Base-by-base conservation (phyloP, 805 yeast species). In the Starmera pachycereana region DNA sequence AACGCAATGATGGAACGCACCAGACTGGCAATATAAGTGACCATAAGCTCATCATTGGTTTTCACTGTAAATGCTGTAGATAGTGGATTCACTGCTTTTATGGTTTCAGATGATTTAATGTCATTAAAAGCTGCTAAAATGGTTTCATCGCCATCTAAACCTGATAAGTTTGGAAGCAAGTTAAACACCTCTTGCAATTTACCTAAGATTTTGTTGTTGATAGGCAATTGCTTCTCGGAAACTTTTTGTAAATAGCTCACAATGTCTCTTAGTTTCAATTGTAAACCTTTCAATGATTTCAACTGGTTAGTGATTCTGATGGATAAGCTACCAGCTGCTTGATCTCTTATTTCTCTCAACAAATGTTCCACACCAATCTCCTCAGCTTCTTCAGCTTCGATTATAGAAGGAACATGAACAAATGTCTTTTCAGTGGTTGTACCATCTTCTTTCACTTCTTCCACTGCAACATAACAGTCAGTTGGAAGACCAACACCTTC, bases 361-460 rank as follows among this genome's bases (percentile, higher is more conserved):
- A 92, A 65, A 60, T 92, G 99, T 61, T 92, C 99, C 12, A 92
- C 99, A 46, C 98, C 99, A 50, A 92, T 92, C 63, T 92, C 99
- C 63, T 92, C 99, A 9, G 98, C 98, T 59, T 92, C 99, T 58
- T 92, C 98, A 4, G 99, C 99, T 58, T 85, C 90, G 47, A 94
- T 87, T 27, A 76, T 69, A 12, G 96, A 85, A 10, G 97, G 96
- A 28, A 90, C 78, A 61, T 92, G 98, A 36, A 85, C 76, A 65
- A 92, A 92, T 4, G 97, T 88, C 63, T 82, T 81, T 56, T 87
- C 95, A 8, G 95, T 84, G 5, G 89, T 77, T 2, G 96, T 76
- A 16, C 98, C 98, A 61, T 92, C 97, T 53, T 88, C 94, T 57
- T 88, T 89, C 43, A 92, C 85, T 65, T 92, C 97, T 58, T 92